Conservation (phyloP, 2,329 filamentous ascomycete species). For the Aureobasidium namibiae region DNA sequence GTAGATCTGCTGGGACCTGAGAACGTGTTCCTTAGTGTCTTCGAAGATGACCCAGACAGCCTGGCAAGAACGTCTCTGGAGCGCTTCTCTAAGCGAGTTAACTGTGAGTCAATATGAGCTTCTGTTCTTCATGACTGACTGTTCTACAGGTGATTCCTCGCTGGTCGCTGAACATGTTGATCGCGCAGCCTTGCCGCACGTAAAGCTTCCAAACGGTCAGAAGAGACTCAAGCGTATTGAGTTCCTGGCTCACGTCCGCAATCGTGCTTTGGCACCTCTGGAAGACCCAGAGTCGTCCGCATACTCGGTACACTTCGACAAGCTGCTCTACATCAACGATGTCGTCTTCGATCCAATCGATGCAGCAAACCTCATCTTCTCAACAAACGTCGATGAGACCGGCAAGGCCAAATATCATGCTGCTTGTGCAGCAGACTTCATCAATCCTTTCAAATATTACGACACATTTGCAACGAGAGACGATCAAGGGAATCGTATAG, state of each 20-base stretch:
- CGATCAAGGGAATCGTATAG: constrained; percentile 44
- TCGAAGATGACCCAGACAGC: constrained; percentile 51
- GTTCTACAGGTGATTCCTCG: constrained; percentile 30
- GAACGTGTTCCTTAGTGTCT: constrained; percentile 65
- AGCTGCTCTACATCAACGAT: constrained; percentile 58
- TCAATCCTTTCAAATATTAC: constrained; percentile 60
- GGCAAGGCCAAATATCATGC: constrained; percentile 53
- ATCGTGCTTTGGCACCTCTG: constrained; percentile 58
- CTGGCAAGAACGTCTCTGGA: not conserved
- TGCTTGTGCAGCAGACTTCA: constrained; percentile 64
- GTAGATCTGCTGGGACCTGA: constrained; percentile 58
- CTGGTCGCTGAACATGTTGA: constrained; percentile 56
- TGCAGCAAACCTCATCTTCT: constrained; percentile 55
- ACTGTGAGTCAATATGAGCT: not conserved
- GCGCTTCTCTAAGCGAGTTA: constrained; percentile 33
- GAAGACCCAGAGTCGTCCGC: constrained; percentile 36
- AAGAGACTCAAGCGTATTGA: constrained; percentile 63
- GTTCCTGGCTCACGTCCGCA: constrained; percentile 65
- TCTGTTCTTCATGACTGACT: not conserved
- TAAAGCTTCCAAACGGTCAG: constrained; percentile 55
- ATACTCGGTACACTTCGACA: constrained; percentile 41
- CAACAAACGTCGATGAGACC: constrained; percentile 44
- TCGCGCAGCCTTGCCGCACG: constrained; percentile 38
- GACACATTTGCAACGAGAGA: constrained; percentile 68
- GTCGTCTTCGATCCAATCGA: constrained; percentile 54